Conservation (phyloP, 176 grass and related monocot species). For the Ananas comosus region DNA sequence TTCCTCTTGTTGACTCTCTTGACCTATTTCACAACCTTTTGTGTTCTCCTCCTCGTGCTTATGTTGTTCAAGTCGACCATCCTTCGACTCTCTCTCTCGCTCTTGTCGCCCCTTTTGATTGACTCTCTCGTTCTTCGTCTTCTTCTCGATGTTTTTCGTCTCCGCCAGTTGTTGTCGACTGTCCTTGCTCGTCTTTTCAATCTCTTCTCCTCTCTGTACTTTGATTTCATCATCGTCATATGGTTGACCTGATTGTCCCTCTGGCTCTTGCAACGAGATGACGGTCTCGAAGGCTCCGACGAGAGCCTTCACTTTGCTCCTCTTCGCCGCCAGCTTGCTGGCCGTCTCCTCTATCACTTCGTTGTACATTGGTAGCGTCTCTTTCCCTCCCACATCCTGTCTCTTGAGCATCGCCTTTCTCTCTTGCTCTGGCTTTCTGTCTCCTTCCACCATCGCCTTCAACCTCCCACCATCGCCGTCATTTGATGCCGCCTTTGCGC, state of each 20-base stretch:
- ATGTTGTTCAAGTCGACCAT: not conserved
- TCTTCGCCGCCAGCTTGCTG: not conserved
- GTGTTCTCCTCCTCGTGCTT: not conserved
- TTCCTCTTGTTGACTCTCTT: not conserved
- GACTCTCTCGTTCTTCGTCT: not conserved
- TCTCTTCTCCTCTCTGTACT: not conserved
- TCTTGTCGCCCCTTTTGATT: not conserved
- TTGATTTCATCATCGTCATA: not conserved
- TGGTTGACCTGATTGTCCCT: not conserved
- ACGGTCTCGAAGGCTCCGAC: conserved; percentile 2
- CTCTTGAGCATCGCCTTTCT: no score
- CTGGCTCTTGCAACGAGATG: not conserved
- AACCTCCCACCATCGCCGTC: no score
- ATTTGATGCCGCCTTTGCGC: no score
- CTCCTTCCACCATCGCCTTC: not conserved
- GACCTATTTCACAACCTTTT: no score
- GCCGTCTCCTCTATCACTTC: not conserved
- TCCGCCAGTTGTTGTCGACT: not conserved
- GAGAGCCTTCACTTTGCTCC: conserved; percentile 6
- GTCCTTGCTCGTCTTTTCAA: not conserved
- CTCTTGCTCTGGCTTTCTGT: not conserved
- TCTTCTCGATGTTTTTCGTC: not conserved
- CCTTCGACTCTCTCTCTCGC: not conserved
- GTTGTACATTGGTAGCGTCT: not conserved
- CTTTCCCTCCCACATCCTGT: no score